Percentiles rank a stretch among this genome's conserved stretches.
phyloP scores from a whole-genome alignment of 2,329 filamentous ascomycete genomes.

The Aspergillus eucalypticola region DNA sequence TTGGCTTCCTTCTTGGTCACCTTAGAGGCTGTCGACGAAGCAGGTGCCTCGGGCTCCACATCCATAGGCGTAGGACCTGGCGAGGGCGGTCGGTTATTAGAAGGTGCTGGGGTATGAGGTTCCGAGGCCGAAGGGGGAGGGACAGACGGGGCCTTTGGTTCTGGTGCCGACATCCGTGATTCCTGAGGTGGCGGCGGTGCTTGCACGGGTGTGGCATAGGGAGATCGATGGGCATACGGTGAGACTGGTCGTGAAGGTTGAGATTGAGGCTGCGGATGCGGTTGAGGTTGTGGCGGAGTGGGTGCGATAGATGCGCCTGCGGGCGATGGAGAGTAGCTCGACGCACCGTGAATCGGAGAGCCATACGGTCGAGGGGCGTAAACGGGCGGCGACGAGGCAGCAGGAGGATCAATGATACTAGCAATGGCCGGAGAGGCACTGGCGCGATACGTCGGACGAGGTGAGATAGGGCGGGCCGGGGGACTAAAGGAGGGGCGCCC shows the following conservation, averaged over 20 bases:
- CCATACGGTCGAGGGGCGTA: slow-evolving; percentile 31
- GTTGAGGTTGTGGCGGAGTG: slow-evolving; percentile 26
- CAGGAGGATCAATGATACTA: slow-evolving; percentile 75
- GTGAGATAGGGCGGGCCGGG: slow-evolving; percentile 50
- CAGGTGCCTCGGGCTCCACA: slow-evolving; percentile 33
- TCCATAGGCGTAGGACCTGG: slow-evolving; percentile 36
- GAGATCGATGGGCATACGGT: slow-evolving; percentile 27
- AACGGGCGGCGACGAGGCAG: slow-evolving; percentile 33
- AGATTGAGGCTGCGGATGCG: slow-evolving; percentile 25
- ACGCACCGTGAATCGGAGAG: slow-evolving; percentile 30
- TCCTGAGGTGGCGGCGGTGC: slow-evolving; percentile 22
- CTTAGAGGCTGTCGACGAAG: slow-evolving; percentile 26
- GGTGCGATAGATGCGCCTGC: slow-evolving; percentile 26
- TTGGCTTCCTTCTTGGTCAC: slow-evolving; percentile 42
- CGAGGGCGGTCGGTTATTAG: slow-evolving; percentile 20
- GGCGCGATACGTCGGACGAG: slow-evolving; percentile 62
- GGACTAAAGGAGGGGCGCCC: slow-evolving; percentile 41
- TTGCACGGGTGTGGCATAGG: slow-evolving; percentile 26
- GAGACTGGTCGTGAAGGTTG: slow-evolving; percentile 16
- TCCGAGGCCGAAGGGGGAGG: slow-evolving; percentile 1
- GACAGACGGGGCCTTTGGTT: slow-evolving; percentile 16
- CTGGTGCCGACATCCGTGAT: slow-evolving; percentile 15
- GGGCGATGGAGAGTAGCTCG: slow-evolving; percentile 28
- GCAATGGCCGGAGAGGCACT: slow-evolving; percentile 90
- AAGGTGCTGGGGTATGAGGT: slow-evolving; percentile 11